phyloP scores from a whole-genome alignment of 352 stramenopile species.

The Pythium phragmitis region DNA sequence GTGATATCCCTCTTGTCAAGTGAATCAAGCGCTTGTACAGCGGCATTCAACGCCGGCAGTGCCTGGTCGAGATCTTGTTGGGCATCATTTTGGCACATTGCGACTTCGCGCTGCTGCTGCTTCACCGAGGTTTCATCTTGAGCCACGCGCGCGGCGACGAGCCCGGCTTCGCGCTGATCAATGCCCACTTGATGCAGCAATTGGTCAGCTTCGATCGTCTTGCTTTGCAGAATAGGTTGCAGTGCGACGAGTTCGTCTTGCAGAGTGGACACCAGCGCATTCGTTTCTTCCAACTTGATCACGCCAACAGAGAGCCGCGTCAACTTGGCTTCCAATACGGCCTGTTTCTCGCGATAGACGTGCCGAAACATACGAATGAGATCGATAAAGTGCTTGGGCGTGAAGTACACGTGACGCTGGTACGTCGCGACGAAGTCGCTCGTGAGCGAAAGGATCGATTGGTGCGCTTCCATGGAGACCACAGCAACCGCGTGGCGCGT shows the following conservation, averaged over 20 bases:
- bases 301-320: slow-evolving; percentile 59
- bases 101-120: slow-evolving; percentile 59
- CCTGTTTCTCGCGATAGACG: slow-evolving; percentile 64
- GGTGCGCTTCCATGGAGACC: slow-evolving; percentile 60
- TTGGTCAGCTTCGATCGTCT: slow-evolving; percentile 59
- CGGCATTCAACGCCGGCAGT: slow-evolving; percentile 70
- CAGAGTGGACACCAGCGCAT: slow-evolving; percentile 53
- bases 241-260: slow-evolving; percentile 83
- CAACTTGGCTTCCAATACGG: slow-evolving; percentile 40
- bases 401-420: slow-evolving; percentile 55
- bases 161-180: slow-evolving; percentile 53
- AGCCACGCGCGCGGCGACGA: slow-evolving; percentile 50
- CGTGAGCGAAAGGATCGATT: slow-evolving; percentile 30
- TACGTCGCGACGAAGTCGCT: slow-evolving; percentile 35
- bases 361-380: slow-evolving; percentile 86
- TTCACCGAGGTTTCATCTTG: slow-evolving; percentile 65
- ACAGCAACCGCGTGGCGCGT: slow-evolving; percentile 31
- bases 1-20: slow-evolving; percentile 88
- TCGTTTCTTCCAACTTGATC: slow-evolving; percentile 75
- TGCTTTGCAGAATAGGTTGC: slow-evolving; percentile 69
- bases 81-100: slow-evolving; percentile 63
- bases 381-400: slow-evolving; percentile 89
- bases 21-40: slow-evolving; percentile 70
- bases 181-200: slow-evolving; percentile 60
- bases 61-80: slow-evolving; percentile 73